Evolutionary conservation across 257 asterid genomes (phyloP).

Genomic region (Ophiorrhiza pumila): DNA sequence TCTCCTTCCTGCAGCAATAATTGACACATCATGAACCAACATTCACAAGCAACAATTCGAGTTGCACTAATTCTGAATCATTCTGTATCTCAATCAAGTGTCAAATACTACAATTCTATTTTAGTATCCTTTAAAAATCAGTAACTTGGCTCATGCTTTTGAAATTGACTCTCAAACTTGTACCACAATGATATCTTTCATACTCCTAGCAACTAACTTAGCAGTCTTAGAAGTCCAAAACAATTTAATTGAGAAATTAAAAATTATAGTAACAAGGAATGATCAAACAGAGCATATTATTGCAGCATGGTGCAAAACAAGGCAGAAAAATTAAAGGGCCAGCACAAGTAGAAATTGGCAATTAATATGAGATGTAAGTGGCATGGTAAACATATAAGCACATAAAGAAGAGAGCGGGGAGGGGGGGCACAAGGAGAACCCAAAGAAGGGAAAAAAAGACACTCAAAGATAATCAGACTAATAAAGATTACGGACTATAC

Average conservation of each 20-base stretch:
- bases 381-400: background rate
- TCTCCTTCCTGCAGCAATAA: constrained; percentile 69
- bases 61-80: background rate
- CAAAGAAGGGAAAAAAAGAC: background rate
- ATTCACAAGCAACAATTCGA: background rate
- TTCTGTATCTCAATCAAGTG: no score
- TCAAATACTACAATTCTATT: background rate
- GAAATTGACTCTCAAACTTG: background rate
- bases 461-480: background rate
- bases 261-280: background rate
- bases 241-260: background rate
- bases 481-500: background rate
- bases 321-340: background rate
- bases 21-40: background rate
- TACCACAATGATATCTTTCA: background rate
- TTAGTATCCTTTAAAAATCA: background rate
- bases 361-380: background rate
- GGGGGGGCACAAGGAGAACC: background rate
- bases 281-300: background rate
- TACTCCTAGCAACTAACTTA: background rate
- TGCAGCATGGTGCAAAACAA: background rate
- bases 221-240: background rate
- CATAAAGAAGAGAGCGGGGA: background rate
- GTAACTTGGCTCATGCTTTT: background rate
- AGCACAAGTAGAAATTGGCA: background rate